These are phyloP conservation scores for Pythium biforme DNA, from an alignment of 352 stramenopile species.

Conservation along the genomic window DNA sequence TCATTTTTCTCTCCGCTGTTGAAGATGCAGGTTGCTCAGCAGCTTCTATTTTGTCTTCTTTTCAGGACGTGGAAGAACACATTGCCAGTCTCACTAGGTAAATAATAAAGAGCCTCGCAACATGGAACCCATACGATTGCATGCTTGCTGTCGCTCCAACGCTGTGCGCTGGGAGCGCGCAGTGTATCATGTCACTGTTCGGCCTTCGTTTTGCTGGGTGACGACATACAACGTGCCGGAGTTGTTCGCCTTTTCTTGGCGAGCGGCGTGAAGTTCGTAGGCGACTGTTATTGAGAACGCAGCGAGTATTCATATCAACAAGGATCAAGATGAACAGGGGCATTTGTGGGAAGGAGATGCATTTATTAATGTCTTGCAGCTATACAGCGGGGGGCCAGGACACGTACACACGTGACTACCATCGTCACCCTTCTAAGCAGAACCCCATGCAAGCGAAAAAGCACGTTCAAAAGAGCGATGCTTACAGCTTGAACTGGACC, in stretches of 20 bases:
- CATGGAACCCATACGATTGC: neutral
- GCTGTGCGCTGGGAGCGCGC: no score
- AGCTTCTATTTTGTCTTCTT: neutral
- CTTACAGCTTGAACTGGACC: conserved; percentile 63
- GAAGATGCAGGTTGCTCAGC: no score
- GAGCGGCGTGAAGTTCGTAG: no score
- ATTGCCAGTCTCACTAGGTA: conserved; percentile 12
- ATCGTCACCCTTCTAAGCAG: neutral
- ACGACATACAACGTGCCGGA: no score
- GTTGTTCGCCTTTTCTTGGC: no score
- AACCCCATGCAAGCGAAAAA: neutral
- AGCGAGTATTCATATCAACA: no score
- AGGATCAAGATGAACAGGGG: no score
- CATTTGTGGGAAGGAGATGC: neutral
- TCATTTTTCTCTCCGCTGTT: neutral
- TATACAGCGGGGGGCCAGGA: neutral
- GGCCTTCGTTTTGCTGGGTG: no score
- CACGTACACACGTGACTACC: conserved; percentile 2
- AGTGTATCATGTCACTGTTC: no score
- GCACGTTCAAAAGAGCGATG: neutral
- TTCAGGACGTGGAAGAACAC: conserved; percentile 21
- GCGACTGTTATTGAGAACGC: no score
- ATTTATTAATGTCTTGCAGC: conserved; percentile 3
- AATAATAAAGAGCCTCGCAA: neutral
- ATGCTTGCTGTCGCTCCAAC: no score